Conservation (phyloP, 208 protist species). For the Wallacemonas sp. region DNA sequence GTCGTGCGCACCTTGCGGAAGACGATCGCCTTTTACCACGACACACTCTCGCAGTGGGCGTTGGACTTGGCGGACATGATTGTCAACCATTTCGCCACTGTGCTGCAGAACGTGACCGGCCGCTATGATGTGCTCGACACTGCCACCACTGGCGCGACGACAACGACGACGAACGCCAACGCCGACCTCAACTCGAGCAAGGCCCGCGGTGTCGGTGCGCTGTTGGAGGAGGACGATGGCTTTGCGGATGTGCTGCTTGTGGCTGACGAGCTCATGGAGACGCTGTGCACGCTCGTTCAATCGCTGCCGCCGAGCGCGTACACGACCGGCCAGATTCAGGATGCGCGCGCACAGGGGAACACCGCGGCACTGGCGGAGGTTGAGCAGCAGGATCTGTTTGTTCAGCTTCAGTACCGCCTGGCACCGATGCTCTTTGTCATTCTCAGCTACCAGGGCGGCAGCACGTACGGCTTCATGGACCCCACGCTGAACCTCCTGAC, state of each 20-base stretch:
- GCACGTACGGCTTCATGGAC: conserved; percentile 88
- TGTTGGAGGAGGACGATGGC: conserved; percentile 51
- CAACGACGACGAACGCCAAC: background rate
- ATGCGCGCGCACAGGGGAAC: conserved; percentile 6
- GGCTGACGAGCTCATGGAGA: conserved; percentile 85
- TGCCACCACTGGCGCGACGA: background rate
- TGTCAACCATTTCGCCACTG: conserved; percentile 71
- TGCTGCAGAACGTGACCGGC: conserved; percentile 51
- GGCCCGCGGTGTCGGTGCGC: background rate
- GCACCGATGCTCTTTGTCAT: conserved; percentile 79
- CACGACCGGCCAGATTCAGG: conserved; percentile 16
- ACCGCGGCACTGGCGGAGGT: conserved; percentile 12
- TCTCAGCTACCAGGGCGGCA: conserved; percentile 60
- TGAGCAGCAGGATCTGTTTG: conserved; percentile 44
- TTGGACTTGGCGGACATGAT: conserved; percentile 81
- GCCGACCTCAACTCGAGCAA: background rate
- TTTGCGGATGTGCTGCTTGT: conserved; percentile 69
- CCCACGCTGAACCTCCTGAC: conserved; percentile 81
- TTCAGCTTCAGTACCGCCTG: conserved; percentile 64
- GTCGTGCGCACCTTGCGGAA: conserved; percentile 89
- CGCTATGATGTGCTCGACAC: conserved; percentile 55
- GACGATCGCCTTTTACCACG: conserved; percentile 84
- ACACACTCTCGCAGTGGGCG: conserved; percentile 88
- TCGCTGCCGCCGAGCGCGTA: conserved; percentile 48
- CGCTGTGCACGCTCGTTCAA: conserved; percentile 73